Conservation (phyloP, 768 basidiomycete species). For the Lepiota subincarnata region DNA sequence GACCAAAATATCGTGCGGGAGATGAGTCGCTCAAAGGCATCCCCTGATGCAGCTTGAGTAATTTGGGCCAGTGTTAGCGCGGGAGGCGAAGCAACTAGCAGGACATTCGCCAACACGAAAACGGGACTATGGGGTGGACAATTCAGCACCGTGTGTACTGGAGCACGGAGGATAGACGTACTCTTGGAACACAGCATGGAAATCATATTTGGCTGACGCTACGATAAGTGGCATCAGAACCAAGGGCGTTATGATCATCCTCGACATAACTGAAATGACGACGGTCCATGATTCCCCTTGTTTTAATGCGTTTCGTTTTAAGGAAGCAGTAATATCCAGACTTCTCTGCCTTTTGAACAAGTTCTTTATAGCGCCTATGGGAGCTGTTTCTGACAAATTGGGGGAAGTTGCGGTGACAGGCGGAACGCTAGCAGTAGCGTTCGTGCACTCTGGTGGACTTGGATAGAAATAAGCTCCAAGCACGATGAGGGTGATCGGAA, state of each 20-base stretch:
- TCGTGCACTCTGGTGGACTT: conserved; percentile 22
- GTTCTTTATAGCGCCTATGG: background rate
- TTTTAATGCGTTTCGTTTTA: conserved; percentile 10
- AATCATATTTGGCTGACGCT: conserved; percentile 51
- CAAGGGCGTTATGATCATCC: conserved; percentile 86
- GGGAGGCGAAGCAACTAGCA: conserved; percentile 80
- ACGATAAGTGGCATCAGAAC: conserved; percentile 76
- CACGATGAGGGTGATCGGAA: conserved; percentile 87
- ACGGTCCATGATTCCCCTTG: conserved; percentile 80
- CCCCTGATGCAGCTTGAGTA: conserved; percentile 78
- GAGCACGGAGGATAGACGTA: conserved; percentile 34
- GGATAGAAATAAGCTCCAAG: conserved; percentile 89
- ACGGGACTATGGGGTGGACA: conserved; percentile 54
- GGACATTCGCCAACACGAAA: conserved; percentile 79
- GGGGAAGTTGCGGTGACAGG: background rate
- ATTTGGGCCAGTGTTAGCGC: conserved; percentile 62
- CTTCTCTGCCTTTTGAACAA: conserved; percentile 1
- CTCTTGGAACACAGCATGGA: conserved; percentile 71
- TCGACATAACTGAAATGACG: conserved; percentile 70
- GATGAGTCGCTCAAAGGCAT: conserved; percentile 88
- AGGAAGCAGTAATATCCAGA: background rate
- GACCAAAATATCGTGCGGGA: conserved; percentile 91
- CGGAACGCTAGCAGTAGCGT: background rate
- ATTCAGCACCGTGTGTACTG: conserved; percentile 10
- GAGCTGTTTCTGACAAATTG: background rate